Conservation (phyloP, 73 alveolate genomes). For the Paramecium caudatum region DNA sequence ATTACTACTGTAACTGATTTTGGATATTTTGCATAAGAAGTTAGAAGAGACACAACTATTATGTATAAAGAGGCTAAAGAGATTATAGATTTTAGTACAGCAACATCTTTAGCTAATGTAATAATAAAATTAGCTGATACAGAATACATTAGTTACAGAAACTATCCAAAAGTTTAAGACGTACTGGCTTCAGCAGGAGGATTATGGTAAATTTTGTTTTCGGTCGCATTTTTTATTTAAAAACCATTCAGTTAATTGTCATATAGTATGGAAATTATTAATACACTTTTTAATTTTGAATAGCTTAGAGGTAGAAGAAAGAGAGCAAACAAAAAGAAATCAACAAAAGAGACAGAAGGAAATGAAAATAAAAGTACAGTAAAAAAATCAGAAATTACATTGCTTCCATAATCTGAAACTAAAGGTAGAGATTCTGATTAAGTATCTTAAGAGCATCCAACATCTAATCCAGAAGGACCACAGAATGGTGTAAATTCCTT, state of each 20-base stretch:
- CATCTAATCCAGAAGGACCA: too few species aligned
- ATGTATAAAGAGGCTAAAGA: slow-evolving; percentile 1
- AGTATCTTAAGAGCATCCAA: too few species aligned
- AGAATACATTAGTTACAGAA: slow-evolving; percentile 12
- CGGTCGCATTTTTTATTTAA: neutral
- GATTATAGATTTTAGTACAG: slow-evolving; percentile 35
- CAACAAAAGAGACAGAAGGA: neutral
- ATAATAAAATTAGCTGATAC: neutral
- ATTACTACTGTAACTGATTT: slow-evolving; percentile 20
- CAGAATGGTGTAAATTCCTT: too few species aligned
- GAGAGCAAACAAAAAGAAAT: neutral
- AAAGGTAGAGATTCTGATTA: too few species aligned
- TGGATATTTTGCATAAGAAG: neutral
- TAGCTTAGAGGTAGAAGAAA: neutral
- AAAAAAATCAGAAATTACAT: neutral
- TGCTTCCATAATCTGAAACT: too few species aligned
- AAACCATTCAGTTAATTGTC: slow-evolving; percentile 27
- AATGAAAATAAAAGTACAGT: neutral
- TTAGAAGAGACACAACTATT: slow-evolving; percentile 6
- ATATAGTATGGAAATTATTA: slow-evolving; percentile 23
- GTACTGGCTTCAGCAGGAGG: slow-evolving; percentile 46
- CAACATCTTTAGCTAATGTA: slow-evolving; percentile 31
- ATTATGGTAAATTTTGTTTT: slow-evolving; percentile 21
- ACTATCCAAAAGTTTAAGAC: slow-evolving; percentile 8
- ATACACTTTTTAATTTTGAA: slow-evolving; percentile 41